Percentiles rank a stretch among this genome's conserved stretches.
Evolutionary conservation across 768 basidiomycete genomes (phyloP).

Genomic region (Chalciporus chontae): DNA sequence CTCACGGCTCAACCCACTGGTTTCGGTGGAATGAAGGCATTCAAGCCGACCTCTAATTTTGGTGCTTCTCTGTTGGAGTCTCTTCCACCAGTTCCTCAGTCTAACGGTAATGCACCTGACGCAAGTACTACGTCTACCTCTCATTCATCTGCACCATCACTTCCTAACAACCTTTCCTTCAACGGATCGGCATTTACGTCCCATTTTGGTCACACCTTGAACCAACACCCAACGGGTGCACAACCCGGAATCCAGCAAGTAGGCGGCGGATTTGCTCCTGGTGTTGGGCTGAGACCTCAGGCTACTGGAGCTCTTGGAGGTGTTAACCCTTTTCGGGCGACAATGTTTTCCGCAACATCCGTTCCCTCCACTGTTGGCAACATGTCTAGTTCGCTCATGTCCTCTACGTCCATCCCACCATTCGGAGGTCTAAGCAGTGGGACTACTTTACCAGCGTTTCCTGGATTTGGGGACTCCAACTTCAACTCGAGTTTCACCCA

Average conservation of each 20-base stretch:
- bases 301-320: conserved; percentile 49
- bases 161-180: conserved; percentile 17
- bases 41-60: conserved; percentile 80
- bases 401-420: conserved; percentile 26
- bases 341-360: conserved; percentile 45
- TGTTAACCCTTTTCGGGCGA: conserved; percentile 65
- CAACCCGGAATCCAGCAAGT: conserved; percentile 3
- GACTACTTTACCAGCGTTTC: conserved; percentile 4
- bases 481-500: conserved; percentile 24
- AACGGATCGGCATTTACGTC: conserved; percentile 10
- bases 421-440: conserved; percentile 21
- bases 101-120: conserved; percentile 47
- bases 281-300: conserved; percentile 53
- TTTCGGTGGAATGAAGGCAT: conserved; percentile 65
- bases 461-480: conserved; percentile 19
- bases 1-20: conserved; percentile 48
- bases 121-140: conserved; percentile 9
- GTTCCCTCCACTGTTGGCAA: conserved; percentile 7
- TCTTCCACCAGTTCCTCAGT: conserved; percentile 70
- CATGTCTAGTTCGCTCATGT: conserved; percentile 7
- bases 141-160: conserved; percentile 23
- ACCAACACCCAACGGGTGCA: conserved; percentile 33
- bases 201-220: conserved; percentile 26
- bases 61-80: conserved; percentile 72
- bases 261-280: conserved; percentile 32